These are phyloP conservation scores for Pseudoturritis turrita DNA, from an alignment of 345 rosid species.

Conservation along the genomic window DNA sequence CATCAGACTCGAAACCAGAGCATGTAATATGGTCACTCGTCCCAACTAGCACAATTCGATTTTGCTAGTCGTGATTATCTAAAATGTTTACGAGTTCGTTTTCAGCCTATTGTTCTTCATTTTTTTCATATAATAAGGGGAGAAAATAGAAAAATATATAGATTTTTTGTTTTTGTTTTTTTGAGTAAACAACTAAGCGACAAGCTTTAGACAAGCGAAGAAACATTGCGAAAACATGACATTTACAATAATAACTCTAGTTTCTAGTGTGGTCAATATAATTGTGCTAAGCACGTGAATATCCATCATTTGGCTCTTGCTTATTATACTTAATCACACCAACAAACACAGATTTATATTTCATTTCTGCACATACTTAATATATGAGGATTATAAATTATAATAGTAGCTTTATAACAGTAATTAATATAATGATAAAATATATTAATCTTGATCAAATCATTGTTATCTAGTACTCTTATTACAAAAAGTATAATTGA, in stretches of 20 bases:
- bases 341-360: background rate
- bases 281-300: slow-evolving; percentile 39
- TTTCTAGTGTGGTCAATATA: slow-evolving; percentile 22
- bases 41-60: no score
- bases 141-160: background rate
- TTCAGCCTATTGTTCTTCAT: background rate
- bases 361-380: background rate
- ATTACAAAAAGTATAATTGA: background rate
- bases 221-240: slow-evolving; percentile 30
- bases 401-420: background rate
- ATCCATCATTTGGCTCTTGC: slow-evolving; percentile 36
- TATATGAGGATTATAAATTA: background rate
- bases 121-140: background rate
- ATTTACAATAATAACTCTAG: slow-evolving; percentile 16
- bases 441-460: background rate
- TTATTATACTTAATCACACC: slow-evolving; percentile 7
- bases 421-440: background rate
- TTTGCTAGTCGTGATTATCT: no score
- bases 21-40: no score
- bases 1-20: no score
- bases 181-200: slow-evolving; percentile 7
- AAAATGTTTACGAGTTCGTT: no score
- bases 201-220: slow-evolving; percentile 25
- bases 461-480: background rate
- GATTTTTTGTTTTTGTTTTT: background rate